Evolutionary conservation across 139 green algal species (phyloP).

Genomic region (Auxenochlorella pyrenoidosa): DNA sequence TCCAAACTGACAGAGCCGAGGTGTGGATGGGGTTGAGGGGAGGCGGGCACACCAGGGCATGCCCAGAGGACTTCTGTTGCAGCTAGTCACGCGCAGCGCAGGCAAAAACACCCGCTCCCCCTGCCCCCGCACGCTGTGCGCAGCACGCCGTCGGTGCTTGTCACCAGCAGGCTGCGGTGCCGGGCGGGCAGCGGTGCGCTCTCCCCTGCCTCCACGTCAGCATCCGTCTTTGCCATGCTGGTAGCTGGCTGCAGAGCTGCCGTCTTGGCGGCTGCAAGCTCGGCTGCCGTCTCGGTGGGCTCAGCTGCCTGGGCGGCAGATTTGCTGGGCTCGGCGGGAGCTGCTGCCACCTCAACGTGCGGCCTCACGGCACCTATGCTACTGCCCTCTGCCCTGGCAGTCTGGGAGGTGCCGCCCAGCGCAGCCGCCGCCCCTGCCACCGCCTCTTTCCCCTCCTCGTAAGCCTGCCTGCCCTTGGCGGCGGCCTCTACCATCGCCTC

Average conservation of each 20-base stretch:
- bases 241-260: not conserved
- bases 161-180: not conserved
- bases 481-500: not conserved
- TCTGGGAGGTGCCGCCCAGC: not conserved
- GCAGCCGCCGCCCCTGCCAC: not conserved
- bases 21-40: no score
- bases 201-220: not conserved
- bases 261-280: not conserved
- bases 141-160: not conserved
- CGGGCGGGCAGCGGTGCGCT: not conserved
- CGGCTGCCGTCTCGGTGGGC: not conserved
- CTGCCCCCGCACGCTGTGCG: not conserved
- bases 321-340: not conserved
- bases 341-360: not conserved
- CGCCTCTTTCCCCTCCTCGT: not conserved
- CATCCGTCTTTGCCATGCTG: not conserved
- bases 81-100: no score
- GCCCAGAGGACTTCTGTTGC: no score
- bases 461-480: not conserved
- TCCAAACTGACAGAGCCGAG: no score
- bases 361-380: not conserved
- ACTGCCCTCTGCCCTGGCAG: not conserved
- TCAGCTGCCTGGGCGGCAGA: not conserved
- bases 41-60: no score
- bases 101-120: not conserved